Conservation (phyloP, 2,329 filamentous ascomycete species). For the Colletotrichum abscissum region DNA sequence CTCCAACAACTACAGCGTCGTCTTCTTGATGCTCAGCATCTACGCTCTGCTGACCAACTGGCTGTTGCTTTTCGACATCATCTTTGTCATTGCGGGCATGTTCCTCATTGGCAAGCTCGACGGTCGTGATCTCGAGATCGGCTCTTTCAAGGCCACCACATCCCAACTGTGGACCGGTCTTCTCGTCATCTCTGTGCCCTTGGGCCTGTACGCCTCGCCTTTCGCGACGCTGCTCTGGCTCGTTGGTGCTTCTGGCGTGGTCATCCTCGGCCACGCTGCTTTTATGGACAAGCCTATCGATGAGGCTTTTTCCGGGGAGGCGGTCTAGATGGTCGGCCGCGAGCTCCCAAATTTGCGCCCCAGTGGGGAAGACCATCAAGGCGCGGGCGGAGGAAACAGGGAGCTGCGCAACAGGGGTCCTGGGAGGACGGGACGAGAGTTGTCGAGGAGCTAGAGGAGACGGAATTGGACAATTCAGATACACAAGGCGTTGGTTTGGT, state of each 20-base stretch:
- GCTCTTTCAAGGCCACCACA: slow-evolving; percentile 82
- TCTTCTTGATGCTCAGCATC: slow-evolving; percentile 95
- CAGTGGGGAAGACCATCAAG: slow-evolving; percentile 99
- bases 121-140: slow-evolving; percentile 89
- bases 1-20: slow-evolving; percentile 96
- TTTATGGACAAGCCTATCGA: slow-evolving; percentile 99
- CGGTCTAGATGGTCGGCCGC: slow-evolving; percentile 99
- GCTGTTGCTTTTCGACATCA: slow-evolving; percentile 89
- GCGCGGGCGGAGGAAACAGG: slow-evolving; percentile 77
- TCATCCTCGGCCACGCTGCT: slow-evolving; percentile 92
- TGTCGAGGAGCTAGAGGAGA: slow-evolving; percentile 75
- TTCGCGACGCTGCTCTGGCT: slow-evolving; percentile 92
- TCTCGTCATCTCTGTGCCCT: slow-evolving; percentile 83
- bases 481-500: slow-evolving; percentile 64
- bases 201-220: slow-evolving; percentile 87
- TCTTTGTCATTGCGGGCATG: slow-evolving; percentile 87
- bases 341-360: slow-evolving; percentile 95
- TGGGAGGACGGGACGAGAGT: slow-evolving; percentile 58
- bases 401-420: slow-evolving; percentile 51
- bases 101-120: slow-evolving; percentile 92
- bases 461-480: slow-evolving; percentile 66
- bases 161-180: slow-evolving; percentile 95
- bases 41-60: slow-evolving; percentile 93
- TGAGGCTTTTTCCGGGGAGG: slow-evolving; percentile 99
- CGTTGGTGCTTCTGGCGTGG: slow-evolving; percentile 93